Percentiles rank a stretch among this genome's conserved stretches.
Conservation (phyloP, 108 stramenopile genomes). For the Cyclotella distinguenda region DNA sequence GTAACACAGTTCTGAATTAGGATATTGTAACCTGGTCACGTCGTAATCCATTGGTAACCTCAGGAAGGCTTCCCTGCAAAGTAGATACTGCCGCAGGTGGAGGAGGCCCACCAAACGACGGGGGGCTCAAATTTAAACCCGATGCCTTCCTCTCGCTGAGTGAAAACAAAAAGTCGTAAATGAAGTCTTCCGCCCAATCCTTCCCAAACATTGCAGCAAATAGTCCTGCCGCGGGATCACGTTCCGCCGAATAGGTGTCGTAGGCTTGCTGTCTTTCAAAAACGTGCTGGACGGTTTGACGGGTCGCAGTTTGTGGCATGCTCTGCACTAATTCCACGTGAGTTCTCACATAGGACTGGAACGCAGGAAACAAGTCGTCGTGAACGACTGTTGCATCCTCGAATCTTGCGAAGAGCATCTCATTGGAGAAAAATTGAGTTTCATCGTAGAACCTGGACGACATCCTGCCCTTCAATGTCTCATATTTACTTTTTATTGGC, state of each 20-base stretch:
- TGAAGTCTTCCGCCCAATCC: slow-evolving; percentile 88
- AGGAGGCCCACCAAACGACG: slow-evolving; percentile 42
- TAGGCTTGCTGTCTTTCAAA: slow-evolving; percentile 83
- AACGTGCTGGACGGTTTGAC: slow-evolving; percentile 36
- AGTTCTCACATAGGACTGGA: slow-evolving; percentile 70
- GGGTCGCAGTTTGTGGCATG: slow-evolving; percentile 24
- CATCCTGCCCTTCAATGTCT: slow-evolving; percentile 85
- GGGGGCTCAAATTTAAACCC: slow-evolving; percentile 37
- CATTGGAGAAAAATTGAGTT: slow-evolving; percentile 89
- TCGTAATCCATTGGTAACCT: not conserved
- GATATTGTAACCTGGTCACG: not conserved
- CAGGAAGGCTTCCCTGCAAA: not conserved
- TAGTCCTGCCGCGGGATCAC: slow-evolving; percentile 93
- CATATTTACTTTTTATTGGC: slow-evolving; percentile 86
- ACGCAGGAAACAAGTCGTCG: slow-evolving; percentile 84
- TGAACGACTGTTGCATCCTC: slow-evolving; percentile 73
- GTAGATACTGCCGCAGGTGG: not conserved
- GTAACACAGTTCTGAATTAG: too few species aligned
- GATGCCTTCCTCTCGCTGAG: slow-evolving; percentile 59
- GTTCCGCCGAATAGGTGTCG: slow-evolving; percentile 90
- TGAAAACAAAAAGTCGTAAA: slow-evolving; percentile 90
- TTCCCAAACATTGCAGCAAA: slow-evolving; percentile 94
- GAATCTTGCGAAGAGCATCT: slow-evolving; percentile 93
- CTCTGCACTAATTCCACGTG: slow-evolving; percentile 63
- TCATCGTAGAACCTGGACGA: slow-evolving; percentile 93